Evolutionary conservation across 2,329 filamentous ascomycete species (phyloP).

Genomic region (Phialophora verrucosa): DNA sequence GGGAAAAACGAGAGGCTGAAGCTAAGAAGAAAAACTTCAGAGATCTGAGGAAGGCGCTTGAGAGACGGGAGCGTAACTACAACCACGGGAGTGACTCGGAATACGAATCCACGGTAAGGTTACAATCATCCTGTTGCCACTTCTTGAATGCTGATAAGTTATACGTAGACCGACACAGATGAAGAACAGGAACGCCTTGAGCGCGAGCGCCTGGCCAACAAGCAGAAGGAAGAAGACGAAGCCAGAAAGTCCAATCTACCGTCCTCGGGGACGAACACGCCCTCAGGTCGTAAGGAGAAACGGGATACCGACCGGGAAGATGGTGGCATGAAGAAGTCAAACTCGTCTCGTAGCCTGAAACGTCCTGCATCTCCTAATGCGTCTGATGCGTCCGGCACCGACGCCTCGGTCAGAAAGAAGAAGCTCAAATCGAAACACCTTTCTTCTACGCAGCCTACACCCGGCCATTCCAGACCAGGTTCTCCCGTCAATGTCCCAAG

Average conservation of each 20-base stretch:
- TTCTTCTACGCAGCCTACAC: slow-evolving; percentile 57
- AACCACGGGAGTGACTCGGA: slow-evolving; percentile 78
- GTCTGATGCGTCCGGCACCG: slow-evolving; percentile 90
- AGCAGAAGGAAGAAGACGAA: slow-evolving; percentile 59
- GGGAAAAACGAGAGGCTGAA: slow-evolving; percentile 67
- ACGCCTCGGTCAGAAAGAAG: slow-evolving; percentile 66
- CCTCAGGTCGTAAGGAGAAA: slow-evolving; percentile 63
- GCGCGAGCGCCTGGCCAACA: slow-evolving; percentile 58
- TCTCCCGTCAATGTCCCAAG: slow-evolving; percentile 34
- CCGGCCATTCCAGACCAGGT: slow-evolving; percentile 40
- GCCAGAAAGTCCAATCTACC: slow-evolving; percentile 60
- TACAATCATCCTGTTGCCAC: slow-evolving; percentile 43
- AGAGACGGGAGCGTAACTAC: slow-evolving; percentile 82
- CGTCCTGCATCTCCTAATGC: slow-evolving; percentile 83
- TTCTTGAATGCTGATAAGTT: slow-evolving; percentile 37
- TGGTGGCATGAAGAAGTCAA: slow-evolving; percentile 53
- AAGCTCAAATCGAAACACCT: slow-evolving; percentile 76
- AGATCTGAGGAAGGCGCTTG: slow-evolving; percentile 76
- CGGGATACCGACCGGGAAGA: slow-evolving; percentile 44
- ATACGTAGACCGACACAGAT: slow-evolving; percentile 53
- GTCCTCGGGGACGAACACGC: slow-evolving; percentile 71
- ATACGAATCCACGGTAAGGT: slow-evolving; percentile 58
- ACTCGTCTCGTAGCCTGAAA: slow-evolving; percentile 69
- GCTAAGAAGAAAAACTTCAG: slow-evolving; percentile 75
- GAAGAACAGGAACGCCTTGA: slow-evolving; percentile 61